These are phyloP conservation scores for Ceriops zippeliana DNA, from an alignment of 345 rosid genomes.

Conservation along the genomic window DNA sequence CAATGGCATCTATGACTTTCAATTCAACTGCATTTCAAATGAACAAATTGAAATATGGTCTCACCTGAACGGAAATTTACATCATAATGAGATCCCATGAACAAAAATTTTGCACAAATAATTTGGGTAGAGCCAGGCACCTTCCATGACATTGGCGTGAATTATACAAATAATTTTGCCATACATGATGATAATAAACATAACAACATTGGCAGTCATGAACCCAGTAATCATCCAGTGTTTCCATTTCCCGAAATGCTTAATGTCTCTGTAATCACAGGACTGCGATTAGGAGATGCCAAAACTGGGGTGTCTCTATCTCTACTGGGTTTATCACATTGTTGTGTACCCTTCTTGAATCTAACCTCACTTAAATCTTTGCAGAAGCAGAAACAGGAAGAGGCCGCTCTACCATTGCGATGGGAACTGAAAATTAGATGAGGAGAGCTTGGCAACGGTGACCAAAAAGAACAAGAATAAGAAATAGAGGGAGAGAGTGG, in stretches of 20 bases:
- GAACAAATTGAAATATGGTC: too few relatives aligned
- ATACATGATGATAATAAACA: slow-evolving; percentile 79
- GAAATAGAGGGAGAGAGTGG: too few relatives aligned
- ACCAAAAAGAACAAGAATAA: too few relatives aligned
- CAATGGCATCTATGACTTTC: too few relatives aligned
- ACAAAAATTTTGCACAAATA: too few relatives aligned
- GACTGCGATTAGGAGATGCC: slow-evolving; percentile 6
- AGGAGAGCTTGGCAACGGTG: neutral
- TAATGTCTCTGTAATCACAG: slow-evolving; percentile 33
- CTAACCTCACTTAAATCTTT: slow-evolving; percentile 33
- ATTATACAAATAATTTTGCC: too few relatives aligned
- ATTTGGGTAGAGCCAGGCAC: too few relatives aligned
- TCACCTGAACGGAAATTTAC: too few relatives aligned
- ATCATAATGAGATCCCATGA: too few relatives aligned
- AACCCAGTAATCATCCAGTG: slow-evolving; percentile 77
- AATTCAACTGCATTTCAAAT: too few relatives aligned
- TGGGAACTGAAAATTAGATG: neutral
- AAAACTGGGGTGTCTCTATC: slow-evolving; percentile 19
- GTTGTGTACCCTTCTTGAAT: slow-evolving; percentile 26
- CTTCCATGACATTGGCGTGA: too few relatives aligned
- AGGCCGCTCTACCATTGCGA: slow-evolving; percentile 3
- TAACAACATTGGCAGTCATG: slow-evolving; percentile 56
- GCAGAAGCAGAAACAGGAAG: neutral
- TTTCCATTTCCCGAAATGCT: slow-evolving; percentile 63
- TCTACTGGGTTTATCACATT: slow-evolving; percentile 43